Base-by-base conservation (phyloP, 163 green algal species). In the Chloroidium sp. region DNA sequence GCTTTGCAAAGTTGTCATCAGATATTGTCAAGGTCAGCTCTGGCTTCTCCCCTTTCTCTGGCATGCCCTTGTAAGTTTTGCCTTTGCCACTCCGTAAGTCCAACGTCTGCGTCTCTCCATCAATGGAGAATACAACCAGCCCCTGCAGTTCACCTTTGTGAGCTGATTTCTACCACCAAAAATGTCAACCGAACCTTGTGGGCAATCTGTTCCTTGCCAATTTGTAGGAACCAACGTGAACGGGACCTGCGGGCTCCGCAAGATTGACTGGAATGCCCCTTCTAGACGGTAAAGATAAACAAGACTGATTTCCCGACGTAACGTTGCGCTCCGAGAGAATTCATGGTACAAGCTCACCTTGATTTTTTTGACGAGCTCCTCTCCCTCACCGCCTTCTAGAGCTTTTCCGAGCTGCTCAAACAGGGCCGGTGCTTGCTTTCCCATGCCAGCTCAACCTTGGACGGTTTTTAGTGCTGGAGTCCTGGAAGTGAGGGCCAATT, bases 91-190 rank as follows among this genome's bases (percentile, higher is more conserved):
- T 80, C 0, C 88, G 85, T 57, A 97, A 81, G 80, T 97, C 93
- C 57, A 96, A 82, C 0, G 90, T 92, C 90, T 90, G 97, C 69
- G 90, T 80, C 36, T 84, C 80, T 4, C 87, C 93, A 68, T 97
- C 93, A 76, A 97, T 95, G 8, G 93, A 89, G 82, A 97, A 97
- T 1, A 96, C 85, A 0, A 97, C 86, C 4, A 97, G 75, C 3
- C 92, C 91, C 93, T 97, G 85, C 74, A 59, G 57, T 10, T 12
- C 74, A 14, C 8, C 36, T 36, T 36, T 36, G 36, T 36, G 36
- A 36, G 36, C 36, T 36, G 36, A 36, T 36, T 36, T 59, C 14
- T 60, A 77, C 74, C 74, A 36, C 74, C 14, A 8, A 59, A 57
- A 62, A 61, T 58, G 61, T 60, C 4, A 69, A 60, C 60, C 8